Percentiles rank a stretch among this genome's conserved stretches.
Conservation (phyloP, 140 eudicot species). For the Bidens hawaiensis region DNA sequence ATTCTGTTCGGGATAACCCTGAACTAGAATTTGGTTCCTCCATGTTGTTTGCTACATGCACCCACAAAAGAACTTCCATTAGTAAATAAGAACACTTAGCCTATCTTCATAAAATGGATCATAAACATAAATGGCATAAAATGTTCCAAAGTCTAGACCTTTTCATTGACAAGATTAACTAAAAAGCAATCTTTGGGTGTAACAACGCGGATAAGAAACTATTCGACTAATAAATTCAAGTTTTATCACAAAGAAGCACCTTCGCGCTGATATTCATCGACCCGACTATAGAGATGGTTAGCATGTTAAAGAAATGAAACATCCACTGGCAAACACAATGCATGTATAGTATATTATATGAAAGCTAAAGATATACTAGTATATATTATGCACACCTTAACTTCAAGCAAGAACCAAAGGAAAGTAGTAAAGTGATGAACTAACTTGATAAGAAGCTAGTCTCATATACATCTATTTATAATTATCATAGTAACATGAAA, state of each 20-base stretch:
- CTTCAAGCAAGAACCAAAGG: constrained; percentile 10
- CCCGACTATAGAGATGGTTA: not conserved
- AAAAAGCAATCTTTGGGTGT: not conserved
- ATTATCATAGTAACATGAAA: not conserved
- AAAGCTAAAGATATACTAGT: not conserved
- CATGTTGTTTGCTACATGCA: constrained; percentile 36
- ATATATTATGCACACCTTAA: constrained; percentile 19
- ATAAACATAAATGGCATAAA: constrained; percentile 3
- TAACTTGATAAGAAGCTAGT: constrained; percentile 10
- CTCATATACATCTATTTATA: constrained; percentile 18
- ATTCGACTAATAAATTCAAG: not conserved
- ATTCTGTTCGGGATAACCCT: constrained; percentile 51
- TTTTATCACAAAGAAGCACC: not conserved
- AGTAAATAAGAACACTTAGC: not conserved
- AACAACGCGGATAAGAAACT: not conserved
- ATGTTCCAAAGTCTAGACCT: not conserved
- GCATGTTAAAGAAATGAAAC: constrained; percentile 10
- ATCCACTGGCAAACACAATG: not conserved
- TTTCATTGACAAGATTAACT: not conserved
- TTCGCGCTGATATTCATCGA: not conserved
- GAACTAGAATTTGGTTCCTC: constrained; percentile 46
- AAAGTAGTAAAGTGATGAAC: constrained; percentile 23
- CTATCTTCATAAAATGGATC: not conserved
- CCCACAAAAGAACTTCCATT: not conserved
- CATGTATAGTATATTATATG: not conserved